A percentile compares a stretch with the other conserved stretches of the same genome.
These are phyloP conservation scores for Gracilaria domingensis DNA, from an alignment of 23 red algal genomes.

Conservation along the genomic window DNA sequence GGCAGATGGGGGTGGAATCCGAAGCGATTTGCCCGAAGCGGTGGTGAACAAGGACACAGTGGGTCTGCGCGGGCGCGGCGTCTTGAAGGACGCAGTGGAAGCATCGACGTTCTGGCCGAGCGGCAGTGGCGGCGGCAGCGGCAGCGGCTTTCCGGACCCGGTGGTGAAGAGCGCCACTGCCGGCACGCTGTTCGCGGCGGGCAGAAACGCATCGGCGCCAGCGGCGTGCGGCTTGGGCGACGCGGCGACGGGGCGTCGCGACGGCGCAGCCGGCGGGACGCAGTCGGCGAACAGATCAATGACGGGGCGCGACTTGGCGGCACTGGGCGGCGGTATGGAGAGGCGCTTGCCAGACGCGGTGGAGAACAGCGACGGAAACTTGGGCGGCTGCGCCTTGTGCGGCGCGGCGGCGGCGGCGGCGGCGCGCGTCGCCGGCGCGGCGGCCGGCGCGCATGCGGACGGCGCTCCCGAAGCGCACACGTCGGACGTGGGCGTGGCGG, in stretches of 20 bases:
- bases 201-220: too few relatives aligned
- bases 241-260: too few relatives aligned
- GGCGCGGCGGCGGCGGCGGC: background rate
- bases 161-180: background rate
- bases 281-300: background rate
- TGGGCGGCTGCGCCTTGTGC: background rate
- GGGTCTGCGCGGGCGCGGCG: background rate
- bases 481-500: background rate
- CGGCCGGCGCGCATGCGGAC: background rate
- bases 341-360: constrained; percentile 9
- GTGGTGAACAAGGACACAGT: constrained; percentile 26
- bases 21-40: constrained; percentile 36
- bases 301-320: background rate
- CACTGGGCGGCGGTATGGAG: background rate
- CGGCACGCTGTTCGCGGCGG: background rate
- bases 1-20: background rate
- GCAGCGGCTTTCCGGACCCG: constrained; percentile 23
- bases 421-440: background rate
- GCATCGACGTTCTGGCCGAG: background rate
- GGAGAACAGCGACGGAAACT: background rate
- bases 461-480: background rate
- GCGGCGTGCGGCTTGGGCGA: background rate
- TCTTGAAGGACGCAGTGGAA: background rate
- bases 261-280: background rate
- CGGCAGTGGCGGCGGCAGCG: background rate